Percentiles rank a stretch among this genome's conserved stretches.
Evolutionary conservation across 805 yeast species (phyloP).

Genomic region (Kodamaea nitidulidarum): DNA sequence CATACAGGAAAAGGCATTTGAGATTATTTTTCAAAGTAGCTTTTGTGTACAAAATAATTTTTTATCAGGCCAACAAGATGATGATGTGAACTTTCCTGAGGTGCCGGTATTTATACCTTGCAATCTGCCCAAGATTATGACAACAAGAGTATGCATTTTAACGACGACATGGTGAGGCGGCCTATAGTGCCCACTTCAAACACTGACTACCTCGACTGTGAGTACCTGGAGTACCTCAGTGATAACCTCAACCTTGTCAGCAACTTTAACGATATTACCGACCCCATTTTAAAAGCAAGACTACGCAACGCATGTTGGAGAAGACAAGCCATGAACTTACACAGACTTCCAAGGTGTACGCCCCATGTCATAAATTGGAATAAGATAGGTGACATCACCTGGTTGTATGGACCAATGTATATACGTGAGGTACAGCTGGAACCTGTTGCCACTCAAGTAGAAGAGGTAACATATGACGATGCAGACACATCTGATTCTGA

Average conservation of each 20-base stretch:
- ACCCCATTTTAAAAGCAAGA: conserved; percentile 12
- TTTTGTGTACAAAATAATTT: background rate
- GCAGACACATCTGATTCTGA: background rate
- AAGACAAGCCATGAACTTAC: conserved; percentile 30
- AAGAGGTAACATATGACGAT: background rate
- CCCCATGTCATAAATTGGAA: conserved; percentile 52
- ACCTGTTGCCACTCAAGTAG: background rate
- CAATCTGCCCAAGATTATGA: background rate
- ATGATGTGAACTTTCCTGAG: background rate
- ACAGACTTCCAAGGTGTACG: conserved; percentile 25
- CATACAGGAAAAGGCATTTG: conserved; percentile 1
- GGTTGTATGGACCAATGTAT: conserved; percentile 49
- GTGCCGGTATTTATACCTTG: conserved; percentile 1
- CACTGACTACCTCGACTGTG: conserved; percentile 26
- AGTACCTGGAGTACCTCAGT: conserved; percentile 6
- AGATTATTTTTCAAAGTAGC: background rate
- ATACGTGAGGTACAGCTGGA: background rate
- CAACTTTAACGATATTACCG: conserved; percentile 9
- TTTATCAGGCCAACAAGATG: background rate
- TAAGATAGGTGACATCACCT: conserved; percentile 51
- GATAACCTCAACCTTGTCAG: conserved; percentile 19
- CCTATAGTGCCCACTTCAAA: conserved; percentile 14
- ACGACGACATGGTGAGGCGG: background rate
- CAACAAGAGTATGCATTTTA: background rate
- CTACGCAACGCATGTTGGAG: conserved; percentile 40